Conservation (phyloP, 306 rosid species). For the Spatholobus suberectus region DNA sequence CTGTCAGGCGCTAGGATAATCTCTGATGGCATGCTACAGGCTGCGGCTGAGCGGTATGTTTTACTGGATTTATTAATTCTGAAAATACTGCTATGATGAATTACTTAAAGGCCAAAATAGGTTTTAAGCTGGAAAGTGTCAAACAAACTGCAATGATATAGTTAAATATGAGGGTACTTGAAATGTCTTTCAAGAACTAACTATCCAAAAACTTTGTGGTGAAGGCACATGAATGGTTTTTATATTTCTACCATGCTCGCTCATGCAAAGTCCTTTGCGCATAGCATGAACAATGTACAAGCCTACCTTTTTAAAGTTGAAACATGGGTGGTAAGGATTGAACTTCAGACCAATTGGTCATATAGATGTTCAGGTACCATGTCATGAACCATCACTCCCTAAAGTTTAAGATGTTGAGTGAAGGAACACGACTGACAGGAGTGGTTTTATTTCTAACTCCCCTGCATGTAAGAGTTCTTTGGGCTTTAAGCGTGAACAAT, state of each 20-base stretch:
- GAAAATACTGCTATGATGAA: constrained; percentile 18
- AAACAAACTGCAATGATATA: not conserved
- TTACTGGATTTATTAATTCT: constrained; percentile 24
- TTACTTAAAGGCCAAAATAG: constrained; percentile 3
- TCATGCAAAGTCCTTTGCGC: not conserved
- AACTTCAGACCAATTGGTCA: not conserved
- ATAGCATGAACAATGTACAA: not conserved
- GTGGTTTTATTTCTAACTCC: not conserved
- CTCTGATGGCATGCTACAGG: constrained; percentile 98
- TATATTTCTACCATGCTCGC: not conserved
- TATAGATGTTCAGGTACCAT: not conserved
- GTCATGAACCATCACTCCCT: not conserved
- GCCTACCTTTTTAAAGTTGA: not conserved
- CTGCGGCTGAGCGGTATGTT: constrained; percentile 95
- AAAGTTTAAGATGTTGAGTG: not conserved
- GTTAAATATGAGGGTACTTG: not conserved
- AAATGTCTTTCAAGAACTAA: constrained; percentile 6
- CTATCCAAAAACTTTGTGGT: not conserved
- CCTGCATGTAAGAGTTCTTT: not conserved
- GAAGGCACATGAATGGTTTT: not conserved
- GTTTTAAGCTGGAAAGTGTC: constrained; percentile 4
- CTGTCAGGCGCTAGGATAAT: constrained; percentile 83
- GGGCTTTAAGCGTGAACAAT: not conserved
- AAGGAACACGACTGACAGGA: not conserved
- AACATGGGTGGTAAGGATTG: not conserved